These are phyloP conservation scores for Leishmania guyanensis DNA, from an alignment of 208 protist genomes.

Conservation along the genomic window DNA sequence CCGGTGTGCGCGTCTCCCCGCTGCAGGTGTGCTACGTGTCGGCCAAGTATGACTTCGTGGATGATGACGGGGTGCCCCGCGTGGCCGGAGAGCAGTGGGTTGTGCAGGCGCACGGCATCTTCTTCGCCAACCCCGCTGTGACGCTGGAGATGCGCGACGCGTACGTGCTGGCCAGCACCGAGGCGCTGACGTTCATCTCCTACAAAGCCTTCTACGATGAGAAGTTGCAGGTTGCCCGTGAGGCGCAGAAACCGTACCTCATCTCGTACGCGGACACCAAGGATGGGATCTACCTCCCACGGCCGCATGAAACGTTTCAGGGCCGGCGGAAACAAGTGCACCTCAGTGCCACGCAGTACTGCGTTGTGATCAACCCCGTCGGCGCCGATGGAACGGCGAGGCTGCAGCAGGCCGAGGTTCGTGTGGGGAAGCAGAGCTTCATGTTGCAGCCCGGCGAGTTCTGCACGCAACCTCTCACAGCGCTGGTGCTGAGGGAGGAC, in stretches of 20 bases:
- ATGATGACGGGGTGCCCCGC: constrained; percentile 40
- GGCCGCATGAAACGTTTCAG: constrained; percentile 61
- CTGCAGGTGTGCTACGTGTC: constrained; percentile 37
- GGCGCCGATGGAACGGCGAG: constrained; percentile 51
- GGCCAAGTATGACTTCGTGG: constrained; percentile 30
- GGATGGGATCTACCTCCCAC: constrained; percentile 56
- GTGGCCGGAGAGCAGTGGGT: constrained; percentile 92
- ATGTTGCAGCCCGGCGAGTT: constrained; percentile 69
- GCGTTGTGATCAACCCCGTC: constrained; percentile 85
- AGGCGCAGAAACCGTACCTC: constrained; percentile 81
- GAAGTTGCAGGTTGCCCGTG: constrained; percentile 61
- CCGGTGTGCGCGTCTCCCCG: constrained; percentile 7
- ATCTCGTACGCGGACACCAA: constrained; percentile 77
- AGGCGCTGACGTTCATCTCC: constrained; percentile 58
- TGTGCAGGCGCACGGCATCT: constrained; percentile 70
- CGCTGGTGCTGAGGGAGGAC: constrained; percentile 63
- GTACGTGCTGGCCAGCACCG: constrained; percentile 33
- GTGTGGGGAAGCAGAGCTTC: constrained; percentile 79
- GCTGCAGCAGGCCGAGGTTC: constrained; percentile 84
- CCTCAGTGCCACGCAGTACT: constrained; percentile 90
- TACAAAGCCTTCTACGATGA: constrained; percentile 52
- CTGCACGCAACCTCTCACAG: constrained; percentile 49
- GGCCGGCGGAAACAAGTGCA: constrained; percentile 28
- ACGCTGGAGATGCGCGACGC: constrained; percentile 33
- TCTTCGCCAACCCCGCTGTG: constrained; percentile 59